Percentiles rank a stretch among this genome's conserved stretches.
These are phyloP conservation scores for Penicillium coffeae DNA, from an alignment of 495 filamentous ascomycete species.

Conservation along the genomic window DNA sequence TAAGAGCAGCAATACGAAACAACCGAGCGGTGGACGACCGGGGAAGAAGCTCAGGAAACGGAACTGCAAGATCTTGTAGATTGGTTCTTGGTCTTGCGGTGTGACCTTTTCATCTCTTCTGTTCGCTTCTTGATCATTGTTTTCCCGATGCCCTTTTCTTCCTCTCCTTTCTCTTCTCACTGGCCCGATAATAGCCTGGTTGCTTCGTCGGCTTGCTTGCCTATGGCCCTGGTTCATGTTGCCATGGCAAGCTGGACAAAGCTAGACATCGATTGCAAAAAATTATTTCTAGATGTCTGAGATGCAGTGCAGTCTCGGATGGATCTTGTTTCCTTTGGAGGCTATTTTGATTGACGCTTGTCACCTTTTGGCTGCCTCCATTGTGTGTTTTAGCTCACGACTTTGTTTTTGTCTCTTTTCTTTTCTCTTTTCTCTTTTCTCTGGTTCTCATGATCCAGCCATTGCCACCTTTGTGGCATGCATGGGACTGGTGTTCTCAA, in stretches of 20 bases:
- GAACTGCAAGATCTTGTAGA: constrained; percentile 67
- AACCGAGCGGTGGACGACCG: constrained; percentile 21
- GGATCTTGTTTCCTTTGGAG: not conserved
- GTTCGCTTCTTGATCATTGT: constrained; percentile 10
- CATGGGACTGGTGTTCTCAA: constrained; percentile 45
- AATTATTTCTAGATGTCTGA: constrained; percentile 14
- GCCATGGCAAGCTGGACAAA: constrained; percentile 28
- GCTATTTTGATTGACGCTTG: constrained; percentile 17
- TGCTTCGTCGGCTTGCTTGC: constrained; percentile 34
- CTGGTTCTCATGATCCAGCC: constrained; percentile 38
- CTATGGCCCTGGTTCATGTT: constrained; percentile 22
- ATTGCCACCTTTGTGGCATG: constrained; percentile 36
- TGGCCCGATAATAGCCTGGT: constrained; percentile 37
- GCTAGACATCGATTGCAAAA: constrained; percentile 25
- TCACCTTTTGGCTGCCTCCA: constrained; percentile 18
- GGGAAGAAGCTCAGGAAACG: constrained; percentile 61
- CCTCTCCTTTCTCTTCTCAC: constrained; percentile 17
- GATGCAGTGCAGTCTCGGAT: constrained; percentile 22
- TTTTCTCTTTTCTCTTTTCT: constrained; percentile 17
- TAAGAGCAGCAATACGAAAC: constrained; percentile 23
- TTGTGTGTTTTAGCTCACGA: constrained; percentile 17
- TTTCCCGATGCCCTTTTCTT: constrained; percentile 15
- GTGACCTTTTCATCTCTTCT: constrained; percentile 13
- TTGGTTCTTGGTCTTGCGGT: not conserved
- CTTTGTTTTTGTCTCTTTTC: constrained; percentile 2